Conservation (phyloP, 306 rosid genomes). For the Neltuma alba region DNA sequence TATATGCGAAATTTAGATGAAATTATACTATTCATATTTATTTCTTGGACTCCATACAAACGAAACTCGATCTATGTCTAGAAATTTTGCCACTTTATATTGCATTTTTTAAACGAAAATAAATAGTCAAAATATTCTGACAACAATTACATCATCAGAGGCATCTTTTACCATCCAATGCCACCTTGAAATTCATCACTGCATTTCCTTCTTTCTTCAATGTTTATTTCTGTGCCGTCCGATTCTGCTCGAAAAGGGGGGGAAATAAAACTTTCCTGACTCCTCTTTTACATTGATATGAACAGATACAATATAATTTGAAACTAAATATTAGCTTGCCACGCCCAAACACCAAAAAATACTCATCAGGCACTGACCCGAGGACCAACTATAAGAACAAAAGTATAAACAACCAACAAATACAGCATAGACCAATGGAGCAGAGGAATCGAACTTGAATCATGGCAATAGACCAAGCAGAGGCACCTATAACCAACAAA, state of each 20-base stretch:
- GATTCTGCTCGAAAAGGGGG: background rate
- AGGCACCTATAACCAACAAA: slow-evolving; percentile 43
- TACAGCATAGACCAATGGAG: slow-evolving; percentile 41
- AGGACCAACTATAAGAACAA: slow-evolving; percentile 34
- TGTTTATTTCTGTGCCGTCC: background rate
- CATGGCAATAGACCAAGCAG: slow-evolving; percentile 36
- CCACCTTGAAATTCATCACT: background rate
- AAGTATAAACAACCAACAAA: slow-evolving; percentile 49
- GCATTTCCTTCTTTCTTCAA: slow-evolving; percentile 22
- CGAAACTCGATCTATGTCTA: background rate
- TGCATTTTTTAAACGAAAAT: background rate
- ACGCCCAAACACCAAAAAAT: slow-evolving; percentile 45
- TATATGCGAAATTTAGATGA: no score
- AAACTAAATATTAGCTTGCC: slow-evolving; percentile 43
- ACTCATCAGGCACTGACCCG: slow-evolving; percentile 43
- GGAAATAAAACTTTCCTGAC: slow-evolving; percentile 37
- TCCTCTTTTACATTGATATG: slow-evolving; percentile 48
- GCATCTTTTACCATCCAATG: background rate
- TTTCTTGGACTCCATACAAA: background rate
- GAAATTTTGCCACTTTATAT: background rate
- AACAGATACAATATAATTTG: slow-evolving; percentile 48
- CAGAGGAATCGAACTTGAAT: slow-evolving; percentile 37
- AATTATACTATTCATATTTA: background rate
- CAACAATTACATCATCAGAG: background rate
- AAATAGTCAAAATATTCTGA: background rate